A percentile compares a stretch with the other conserved stretches of the same genome.
Evolutionary conservation across 148 eudicot species (phyloP).

Genomic region (Rhododendron griersonianum): DNA sequence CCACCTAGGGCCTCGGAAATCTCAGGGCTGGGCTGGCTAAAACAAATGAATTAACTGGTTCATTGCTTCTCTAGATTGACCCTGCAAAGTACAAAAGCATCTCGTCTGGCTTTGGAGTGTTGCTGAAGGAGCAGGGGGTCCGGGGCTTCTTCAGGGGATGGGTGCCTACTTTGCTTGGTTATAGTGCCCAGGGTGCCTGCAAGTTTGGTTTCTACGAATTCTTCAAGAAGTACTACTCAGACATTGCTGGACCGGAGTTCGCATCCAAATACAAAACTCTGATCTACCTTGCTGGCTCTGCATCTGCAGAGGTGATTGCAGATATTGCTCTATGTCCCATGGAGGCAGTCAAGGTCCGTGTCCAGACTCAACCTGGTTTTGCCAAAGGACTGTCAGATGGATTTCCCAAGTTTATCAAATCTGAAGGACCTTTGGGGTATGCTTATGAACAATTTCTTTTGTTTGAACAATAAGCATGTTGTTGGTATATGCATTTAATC

Average conservation of each 20-base stretch:
- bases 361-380: constrained; percentile 9
- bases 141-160: constrained; percentile 3
- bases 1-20: no score
- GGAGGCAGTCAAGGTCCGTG: constrained; percentile 5
- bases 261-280: constrained; percentile 1
- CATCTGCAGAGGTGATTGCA: not conserved
- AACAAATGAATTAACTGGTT: not conserved
- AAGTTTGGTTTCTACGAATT: constrained; percentile 9
- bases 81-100: constrained; percentile 4
- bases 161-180: constrained; percentile 4
- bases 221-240: constrained; percentile 7
- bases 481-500: not conserved
- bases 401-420: not conserved
- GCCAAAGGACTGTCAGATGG: constrained; percentile 3
- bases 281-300: constrained; percentile 3
- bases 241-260: constrained; percentile 4
- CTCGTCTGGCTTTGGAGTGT: not conserved
- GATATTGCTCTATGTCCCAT: constrained; percentile 5
- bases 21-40: no score
- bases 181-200: constrained; percentile 12
- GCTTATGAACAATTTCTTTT: not conserved
- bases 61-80: not conserved
- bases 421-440: not conserved
- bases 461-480: not conserved
- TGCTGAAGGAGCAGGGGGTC: constrained; percentile 6